phyloP scores from a whole-genome alignment of 148 eudicot species.

The Rheum nobile region DNA sequence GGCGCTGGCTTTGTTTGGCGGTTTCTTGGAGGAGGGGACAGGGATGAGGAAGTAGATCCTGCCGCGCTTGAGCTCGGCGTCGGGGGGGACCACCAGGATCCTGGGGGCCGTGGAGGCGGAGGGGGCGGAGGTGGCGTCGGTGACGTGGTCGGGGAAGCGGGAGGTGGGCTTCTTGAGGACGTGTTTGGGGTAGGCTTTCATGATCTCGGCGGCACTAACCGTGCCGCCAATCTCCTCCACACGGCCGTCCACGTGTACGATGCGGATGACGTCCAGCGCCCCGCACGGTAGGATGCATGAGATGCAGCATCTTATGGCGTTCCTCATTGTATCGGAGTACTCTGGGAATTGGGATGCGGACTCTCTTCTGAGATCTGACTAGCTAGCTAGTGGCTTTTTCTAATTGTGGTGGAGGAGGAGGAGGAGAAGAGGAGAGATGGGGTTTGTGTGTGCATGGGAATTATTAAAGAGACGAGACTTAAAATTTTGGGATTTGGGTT shows the following conservation, averaged over 20 bases:
- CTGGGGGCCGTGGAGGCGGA: conserved; percentile 11
- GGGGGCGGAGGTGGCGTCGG: conserved; percentile 2
- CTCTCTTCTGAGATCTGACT: no score
- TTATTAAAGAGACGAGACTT: neutral
- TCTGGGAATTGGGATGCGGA: no score
- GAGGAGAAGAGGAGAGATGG: no score
- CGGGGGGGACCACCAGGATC: conserved; percentile 59
- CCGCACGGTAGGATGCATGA: conserved; percentile 95
- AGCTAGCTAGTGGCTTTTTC: neutral
- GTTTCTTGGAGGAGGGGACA: conserved; percentile 1
- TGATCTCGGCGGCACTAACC: conserved; percentile 44
- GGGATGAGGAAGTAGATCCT: conserved; percentile 64
- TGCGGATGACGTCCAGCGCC: conserved; percentile 70
- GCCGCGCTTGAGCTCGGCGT: conserved; percentile 67
- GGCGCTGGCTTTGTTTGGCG: neutral
- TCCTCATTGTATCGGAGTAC: conserved; percentile 20
- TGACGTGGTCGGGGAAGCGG: conserved; percentile 14
- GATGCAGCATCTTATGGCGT: conserved; percentile 62
- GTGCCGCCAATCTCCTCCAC: conserved; percentile 64
- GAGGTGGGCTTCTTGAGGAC: conserved; percentile 51
- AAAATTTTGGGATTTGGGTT: neutral
- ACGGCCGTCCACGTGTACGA: conserved; percentile 70
- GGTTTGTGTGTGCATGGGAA: no score
- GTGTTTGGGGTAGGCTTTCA: conserved; percentile 60
- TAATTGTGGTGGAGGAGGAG: neutral